Percentiles rank a stretch among this genome's conserved stretches.
Conservation (phyloP, 768 basidiomycete genomes). For the Rhodocollybia butyracea region DNA sequence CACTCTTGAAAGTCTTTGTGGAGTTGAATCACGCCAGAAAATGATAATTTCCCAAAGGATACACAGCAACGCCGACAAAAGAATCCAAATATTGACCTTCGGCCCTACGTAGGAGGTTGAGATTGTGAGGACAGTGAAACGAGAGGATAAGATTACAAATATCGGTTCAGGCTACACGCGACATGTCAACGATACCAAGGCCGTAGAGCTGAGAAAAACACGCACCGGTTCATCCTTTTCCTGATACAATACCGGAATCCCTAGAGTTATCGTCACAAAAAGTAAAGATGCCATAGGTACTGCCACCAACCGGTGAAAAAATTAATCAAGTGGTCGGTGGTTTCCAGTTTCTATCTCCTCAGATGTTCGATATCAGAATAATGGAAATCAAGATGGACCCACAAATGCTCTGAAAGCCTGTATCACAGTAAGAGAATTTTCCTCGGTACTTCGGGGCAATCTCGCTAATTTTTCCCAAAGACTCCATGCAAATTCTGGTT, state of each 20-base stretch:
- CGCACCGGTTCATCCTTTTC: constrained; percentile 53
- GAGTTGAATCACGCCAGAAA: constrained; percentile 63
- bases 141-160: background rate
- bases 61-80: constrained; percentile 77
- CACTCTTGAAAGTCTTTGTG: constrained; percentile 66
- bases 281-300: background rate
- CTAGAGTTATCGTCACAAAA: constrained; percentile 26
- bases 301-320: constrained; percentile 51
- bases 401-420: constrained; percentile 5
- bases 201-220: background rate
- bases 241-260: constrained; percentile 53
- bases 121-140: background rate
- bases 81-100: constrained; percentile 78
- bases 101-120: constrained; percentile 38
- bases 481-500: constrained; percentile 54
- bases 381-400: background rate
- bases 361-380: background rate
- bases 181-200: background rate
- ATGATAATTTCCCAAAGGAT: constrained; percentile 74
- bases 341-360: constrained; percentile 35
- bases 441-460: constrained; percentile 36
- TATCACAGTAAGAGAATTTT: constrained; percentile 16
- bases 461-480: constrained; percentile 41
- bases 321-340: constrained; percentile 57
- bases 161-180: background rate